Percentiles rank a stretch among this genome's conserved stretches.
These are phyloP conservation scores for Kwoniella mangroviensis DNA, from an alignment of 768 basidiomycete genomes.

Conservation along the genomic window DNA sequence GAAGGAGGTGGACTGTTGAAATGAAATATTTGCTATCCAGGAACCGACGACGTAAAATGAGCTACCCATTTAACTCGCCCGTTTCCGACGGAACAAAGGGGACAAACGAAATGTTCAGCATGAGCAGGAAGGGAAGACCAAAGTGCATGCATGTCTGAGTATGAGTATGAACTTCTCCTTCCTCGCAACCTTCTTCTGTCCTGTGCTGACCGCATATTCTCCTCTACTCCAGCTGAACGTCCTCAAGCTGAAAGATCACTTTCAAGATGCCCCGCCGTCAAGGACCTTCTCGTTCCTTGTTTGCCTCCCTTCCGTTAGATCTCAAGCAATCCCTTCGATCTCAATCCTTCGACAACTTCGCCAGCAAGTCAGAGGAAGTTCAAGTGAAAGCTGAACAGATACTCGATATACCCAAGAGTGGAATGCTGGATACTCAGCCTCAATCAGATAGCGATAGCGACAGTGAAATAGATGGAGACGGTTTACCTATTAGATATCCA, in stretches of 20 bases:
- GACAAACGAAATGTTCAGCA: too few species aligned
- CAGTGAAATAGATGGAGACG: constrained; percentile 17
- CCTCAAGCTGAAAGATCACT: too few species aligned
- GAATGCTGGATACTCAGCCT: constrained; percentile 22
- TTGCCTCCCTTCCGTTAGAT: constrained; percentile 46
- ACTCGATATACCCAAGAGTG: not conserved
- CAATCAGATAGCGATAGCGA: not conserved
- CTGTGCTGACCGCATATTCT: too few species aligned
- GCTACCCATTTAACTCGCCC: not conserved
- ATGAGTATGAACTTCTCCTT: too few species aligned
- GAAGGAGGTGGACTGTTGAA: not conserved
- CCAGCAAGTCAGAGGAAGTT: constrained; percentile 5
- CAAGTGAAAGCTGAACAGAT: constrained; percentile 15
- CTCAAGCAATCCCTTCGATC: constrained; percentile 42
- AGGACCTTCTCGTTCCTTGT: constrained; percentile 36
- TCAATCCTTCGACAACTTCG: constrained; percentile 16
- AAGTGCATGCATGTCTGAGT: too few species aligned
- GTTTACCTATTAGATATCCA: constrained; percentile 12
- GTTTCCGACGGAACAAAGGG: not conserved
- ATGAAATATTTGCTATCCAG: not conserved
- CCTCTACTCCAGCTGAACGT: too few species aligned
- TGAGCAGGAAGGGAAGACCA: too few species aligned
- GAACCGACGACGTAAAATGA: not conserved
- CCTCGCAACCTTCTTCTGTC: too few species aligned
- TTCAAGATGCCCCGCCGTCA: constrained; percentile 21